Evolutionary conservation across 2,329 filamentous ascomycete species (phyloP), one percentile per base, ranked within the genome.

Genomic region (Ascochyta pisi): DNA sequence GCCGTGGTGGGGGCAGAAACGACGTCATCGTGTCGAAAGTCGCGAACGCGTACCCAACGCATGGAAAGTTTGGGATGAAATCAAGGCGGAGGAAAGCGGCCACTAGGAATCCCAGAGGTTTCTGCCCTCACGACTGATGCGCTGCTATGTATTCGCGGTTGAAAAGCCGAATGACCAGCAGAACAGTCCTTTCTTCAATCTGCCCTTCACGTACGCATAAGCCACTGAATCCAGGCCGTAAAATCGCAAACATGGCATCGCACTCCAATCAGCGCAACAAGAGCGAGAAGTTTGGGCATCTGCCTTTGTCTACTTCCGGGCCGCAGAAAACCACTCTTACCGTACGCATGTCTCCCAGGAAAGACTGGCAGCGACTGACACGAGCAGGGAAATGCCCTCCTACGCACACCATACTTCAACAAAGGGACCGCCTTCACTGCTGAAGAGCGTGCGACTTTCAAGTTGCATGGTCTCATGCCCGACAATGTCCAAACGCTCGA

Each of bases 351-450:
- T 19, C 15, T 9, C 16, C 35, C 4, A 13, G 13, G 4, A 9
- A 8, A 5, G 5, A 8, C 5, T 4, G 42, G 23, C 15, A 12
- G 6, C 4, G 7, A 15, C 24, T 64, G 22, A 67, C 19, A 6
- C 8, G 10, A 12, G 29, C 16, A 76, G 74, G 73, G 74, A 54
- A 71, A 74, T 37, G 80, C 83, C 0, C 77, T 92, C 6, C 80
- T 92, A 8, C 84, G 86, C 57, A 85, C 84, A 10, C 82, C 88
- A 1, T 86, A 84, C 65, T 88, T 92, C 77, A 96, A 96, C 78
- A 95, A 95, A 74, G 92, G 92, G 27, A 92, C 91, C 3, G 91
- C 87, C 0, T 94, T 94, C 64, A 83, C 89, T 0, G 66, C 78
- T 0, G 77, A 89, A 26, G 92, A 96, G 69, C 85, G 92, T 10